These are phyloP conservation scores for Saposhnikovia divaricata DNA, from an alignment of 129 eudicot species.

Conservation along the genomic window DNA sequence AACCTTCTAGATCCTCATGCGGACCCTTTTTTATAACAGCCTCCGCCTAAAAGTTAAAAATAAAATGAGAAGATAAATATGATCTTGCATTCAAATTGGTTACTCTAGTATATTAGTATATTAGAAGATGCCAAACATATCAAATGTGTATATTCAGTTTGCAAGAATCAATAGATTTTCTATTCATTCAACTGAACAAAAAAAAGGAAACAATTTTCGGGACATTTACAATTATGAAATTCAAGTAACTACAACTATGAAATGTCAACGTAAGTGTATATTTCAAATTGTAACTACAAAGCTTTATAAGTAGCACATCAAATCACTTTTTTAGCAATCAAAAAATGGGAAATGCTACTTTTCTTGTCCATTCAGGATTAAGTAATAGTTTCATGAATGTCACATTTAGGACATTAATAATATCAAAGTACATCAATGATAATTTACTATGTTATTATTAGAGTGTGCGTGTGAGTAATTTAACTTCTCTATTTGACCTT, in stretches of 20 bases:
- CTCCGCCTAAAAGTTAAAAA: conserved; percentile 55
- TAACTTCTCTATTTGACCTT: neutral
- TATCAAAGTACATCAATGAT: too few relatives aligned
- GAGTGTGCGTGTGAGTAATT: neutral
- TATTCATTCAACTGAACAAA: neutral
- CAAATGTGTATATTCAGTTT: neutral
- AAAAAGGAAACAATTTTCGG: neutral
- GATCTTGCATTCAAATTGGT: neutral
- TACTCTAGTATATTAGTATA: neutral
- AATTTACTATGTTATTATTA: too few relatives aligned
- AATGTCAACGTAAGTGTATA: neutral
- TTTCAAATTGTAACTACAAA: neutral
- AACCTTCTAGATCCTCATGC: conserved; percentile 86
- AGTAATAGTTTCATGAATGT: too few relatives aligned
- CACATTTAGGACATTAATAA: too few relatives aligned
- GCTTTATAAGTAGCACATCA: too few relatives aligned
- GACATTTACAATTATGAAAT: neutral
- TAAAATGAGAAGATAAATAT: neutral
- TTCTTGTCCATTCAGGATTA: too few relatives aligned
- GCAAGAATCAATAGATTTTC: neutral
- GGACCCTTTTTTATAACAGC: conserved; percentile 76
- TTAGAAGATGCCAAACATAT: neutral
- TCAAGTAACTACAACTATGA: neutral
- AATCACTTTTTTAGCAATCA: too few relatives aligned
- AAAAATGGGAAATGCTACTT: too few relatives aligned